Evolutionary conservation across 768 basidiomycete species (phyloP).

Genomic region (Lactarius sp.): DNA sequence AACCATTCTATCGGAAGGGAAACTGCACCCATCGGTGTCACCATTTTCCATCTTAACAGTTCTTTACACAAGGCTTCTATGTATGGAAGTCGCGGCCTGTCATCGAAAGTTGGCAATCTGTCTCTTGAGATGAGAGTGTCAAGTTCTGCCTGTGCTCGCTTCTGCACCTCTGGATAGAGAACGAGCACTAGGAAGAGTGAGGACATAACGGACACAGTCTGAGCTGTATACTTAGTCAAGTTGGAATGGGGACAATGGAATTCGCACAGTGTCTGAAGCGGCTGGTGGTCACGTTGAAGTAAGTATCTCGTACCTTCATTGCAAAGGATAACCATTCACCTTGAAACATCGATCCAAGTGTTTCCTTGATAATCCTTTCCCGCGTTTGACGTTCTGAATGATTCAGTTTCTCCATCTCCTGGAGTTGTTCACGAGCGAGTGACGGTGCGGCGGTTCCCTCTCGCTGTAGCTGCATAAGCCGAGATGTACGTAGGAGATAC

Average conservation of each 20-base stretch:
- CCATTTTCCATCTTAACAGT: conserved; percentile 7
- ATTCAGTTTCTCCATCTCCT: neutral
- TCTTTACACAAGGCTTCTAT: conserved; percentile 18
- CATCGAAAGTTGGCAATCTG: conserved; percentile 13
- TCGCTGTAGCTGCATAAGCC: neutral
- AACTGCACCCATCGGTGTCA: neutral
- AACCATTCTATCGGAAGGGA: too few species aligned
- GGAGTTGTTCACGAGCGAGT: conserved; percentile 1
- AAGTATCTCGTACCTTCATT: neutral
- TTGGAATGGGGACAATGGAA: neutral
- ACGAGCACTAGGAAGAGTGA: neutral
- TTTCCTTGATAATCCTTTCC: neutral
- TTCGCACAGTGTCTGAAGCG: conserved; percentile 1
- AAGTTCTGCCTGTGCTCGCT: conserved; percentile 15
- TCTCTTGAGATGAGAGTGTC: conserved; percentile 13
- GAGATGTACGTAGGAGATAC: neutral
- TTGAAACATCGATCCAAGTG: conserved; percentile 5
- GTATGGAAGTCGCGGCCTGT: conserved; percentile 10
- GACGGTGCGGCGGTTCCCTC: neutral
- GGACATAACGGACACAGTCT: neutral
- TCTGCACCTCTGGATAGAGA: conserved; percentile 15
- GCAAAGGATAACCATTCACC: neutral
- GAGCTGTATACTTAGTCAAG: neutral
- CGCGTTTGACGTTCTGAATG: neutral
- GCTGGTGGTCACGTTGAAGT: neutral